Conservation (phyloP, 257 asterid genomes). For the Solanum chmielewskii region DNA sequence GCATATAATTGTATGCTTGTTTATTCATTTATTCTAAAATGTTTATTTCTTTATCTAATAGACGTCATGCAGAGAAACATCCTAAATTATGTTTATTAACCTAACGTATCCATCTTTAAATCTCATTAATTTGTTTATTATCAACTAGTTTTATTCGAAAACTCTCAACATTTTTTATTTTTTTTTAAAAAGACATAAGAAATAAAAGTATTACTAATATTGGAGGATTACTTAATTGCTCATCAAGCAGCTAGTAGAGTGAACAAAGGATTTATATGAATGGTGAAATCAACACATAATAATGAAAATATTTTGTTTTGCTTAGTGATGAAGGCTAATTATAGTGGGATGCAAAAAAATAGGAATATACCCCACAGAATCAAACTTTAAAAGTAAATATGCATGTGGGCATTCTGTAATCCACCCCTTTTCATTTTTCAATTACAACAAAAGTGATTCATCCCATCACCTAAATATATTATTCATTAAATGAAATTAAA, state of each 20-base stretch:
- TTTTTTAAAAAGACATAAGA: background rate
- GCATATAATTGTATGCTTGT: background rate
- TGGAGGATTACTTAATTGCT: background rate
- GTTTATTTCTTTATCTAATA: background rate
- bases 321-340: background rate
- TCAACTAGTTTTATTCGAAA: background rate
- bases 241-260: background rate
- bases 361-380: background rate
- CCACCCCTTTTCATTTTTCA: background rate
- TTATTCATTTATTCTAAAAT: background rate
- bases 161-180: background rate
- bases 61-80: background rate
- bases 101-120: background rate
- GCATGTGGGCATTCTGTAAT: constrained; percentile 2
- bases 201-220: background rate
- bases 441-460: background rate
- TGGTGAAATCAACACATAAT: background rate
- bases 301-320: background rate
- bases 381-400: background rate
- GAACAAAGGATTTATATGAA: background rate
- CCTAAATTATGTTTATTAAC: background rate
- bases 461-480: background rate
- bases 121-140: background rate
- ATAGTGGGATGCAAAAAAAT: background rate
- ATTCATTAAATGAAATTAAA: background rate